Percentiles rank a stretch among this genome's conserved stretches.
Conservation (phyloP, 2,329 filamentous ascomycete species). For the Drechslerella dactyloides region DNA sequence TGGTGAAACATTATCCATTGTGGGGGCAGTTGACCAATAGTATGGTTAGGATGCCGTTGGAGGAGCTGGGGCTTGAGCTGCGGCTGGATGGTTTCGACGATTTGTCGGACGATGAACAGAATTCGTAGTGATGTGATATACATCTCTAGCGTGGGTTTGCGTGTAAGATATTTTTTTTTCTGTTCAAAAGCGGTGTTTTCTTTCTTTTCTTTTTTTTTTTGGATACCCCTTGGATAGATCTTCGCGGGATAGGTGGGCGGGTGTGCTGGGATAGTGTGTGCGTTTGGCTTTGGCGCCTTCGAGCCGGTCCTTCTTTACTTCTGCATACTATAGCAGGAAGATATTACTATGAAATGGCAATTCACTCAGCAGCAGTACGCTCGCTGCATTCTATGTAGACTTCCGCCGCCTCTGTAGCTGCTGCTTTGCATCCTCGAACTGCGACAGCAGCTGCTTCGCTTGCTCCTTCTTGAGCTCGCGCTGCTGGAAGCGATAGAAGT, state of each 20-base stretch:
- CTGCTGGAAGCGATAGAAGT: slow-evolving; percentile 84
- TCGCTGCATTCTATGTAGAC: slow-evolving; percentile 66
- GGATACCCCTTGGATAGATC: too few relatives aligned
- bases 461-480: slow-evolving; percentile 78
- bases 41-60: slow-evolving; percentile 23
- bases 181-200: too few relatives aligned
- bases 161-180: too few relatives aligned
- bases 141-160: too few relatives aligned
- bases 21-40: slow-evolving; percentile 26
- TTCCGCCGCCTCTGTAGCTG: slow-evolving; percentile 69
- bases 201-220: too few relatives aligned
- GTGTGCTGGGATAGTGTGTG: too few relatives aligned
- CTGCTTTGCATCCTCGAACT: slow-evolving; percentile 77
- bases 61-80: slow-evolving; percentile 34
- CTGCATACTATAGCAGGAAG: too few relatives aligned
- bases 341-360: not conserved
- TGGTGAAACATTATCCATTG: slow-evolving; percentile 36
- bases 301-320: too few relatives aligned
- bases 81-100: slow-evolving; percentile 22
- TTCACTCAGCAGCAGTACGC: too few relatives aligned
- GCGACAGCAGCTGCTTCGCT: slow-evolving; percentile 71
- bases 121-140: too few relatives aligned
- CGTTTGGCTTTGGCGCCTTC: too few relatives aligned
- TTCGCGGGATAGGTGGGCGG: too few relatives aligned
- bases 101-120: not conserved